phyloP scores from a whole-genome alignment of 805 yeast species.

The Metschnikowia lochheadii region DNA sequence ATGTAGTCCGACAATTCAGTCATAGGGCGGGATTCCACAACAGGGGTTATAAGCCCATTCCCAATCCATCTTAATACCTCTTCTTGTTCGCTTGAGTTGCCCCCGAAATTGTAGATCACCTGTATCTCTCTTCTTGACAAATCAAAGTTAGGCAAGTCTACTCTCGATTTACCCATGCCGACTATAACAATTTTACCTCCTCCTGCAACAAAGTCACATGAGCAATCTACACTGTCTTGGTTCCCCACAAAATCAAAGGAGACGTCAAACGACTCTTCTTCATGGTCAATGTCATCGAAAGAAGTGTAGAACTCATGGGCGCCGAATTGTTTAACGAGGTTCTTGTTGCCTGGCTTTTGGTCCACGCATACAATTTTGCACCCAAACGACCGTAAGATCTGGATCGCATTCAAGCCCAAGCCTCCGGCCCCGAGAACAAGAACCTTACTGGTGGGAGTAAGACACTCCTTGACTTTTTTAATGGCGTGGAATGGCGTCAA shows the following conservation, averaged over 20 bases:
- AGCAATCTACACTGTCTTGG: slow-evolving; percentile 25
- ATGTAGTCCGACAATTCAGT: slow-evolving; percentile 34
- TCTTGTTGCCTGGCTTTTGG: slow-evolving; percentile 14
- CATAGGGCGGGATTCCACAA: slow-evolving; percentile 27
- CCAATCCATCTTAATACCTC: slow-evolving; percentile 42
- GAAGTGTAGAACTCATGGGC: slow-evolving; percentile 41
- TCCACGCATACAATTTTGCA: slow-evolving; percentile 34
- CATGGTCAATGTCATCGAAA: slow-evolving; percentile 21
- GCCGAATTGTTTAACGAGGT: slow-evolving; percentile 31
- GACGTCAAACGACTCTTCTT: slow-evolving; percentile 32
- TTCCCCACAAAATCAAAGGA: slow-evolving; percentile 37
- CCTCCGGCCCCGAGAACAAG: slow-evolving; percentile 42
- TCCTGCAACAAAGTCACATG: slow-evolving; percentile 27
- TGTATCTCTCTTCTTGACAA: slow-evolving; percentile 41
- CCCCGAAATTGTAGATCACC: slow-evolving; percentile 41
- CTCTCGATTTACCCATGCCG: slow-evolving; percentile 38
- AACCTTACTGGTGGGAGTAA: slow-evolving; percentile 34
- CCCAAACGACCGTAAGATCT: slow-evolving; percentile 31
- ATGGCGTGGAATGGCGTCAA: slow-evolving; percentile 43
- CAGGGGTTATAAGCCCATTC: slow-evolving; percentile 37
- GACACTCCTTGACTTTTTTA: slow-evolving; percentile 27
- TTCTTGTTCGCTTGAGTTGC: slow-evolving; percentile 39
- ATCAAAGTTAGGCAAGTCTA: slow-evolving; percentile 29
- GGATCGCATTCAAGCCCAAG: slow-evolving; percentile 41
- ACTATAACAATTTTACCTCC: slow-evolving; percentile 40